These are phyloP conservation scores for Akebia trifoliata DNA, from an alignment of 164 flowering plant species.

Conservation along the genomic window DNA sequence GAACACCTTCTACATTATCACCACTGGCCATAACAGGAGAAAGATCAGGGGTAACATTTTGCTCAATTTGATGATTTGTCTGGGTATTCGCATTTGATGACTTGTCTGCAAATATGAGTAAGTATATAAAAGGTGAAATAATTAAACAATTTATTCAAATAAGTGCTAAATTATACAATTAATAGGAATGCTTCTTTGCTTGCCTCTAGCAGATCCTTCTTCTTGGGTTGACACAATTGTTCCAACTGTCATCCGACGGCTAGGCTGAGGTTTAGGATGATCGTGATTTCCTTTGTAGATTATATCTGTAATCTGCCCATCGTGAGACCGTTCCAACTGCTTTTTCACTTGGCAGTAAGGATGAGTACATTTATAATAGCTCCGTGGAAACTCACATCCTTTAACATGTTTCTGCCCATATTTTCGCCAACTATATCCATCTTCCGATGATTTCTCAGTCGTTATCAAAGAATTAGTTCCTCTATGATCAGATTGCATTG, in stretches of 20 bases:
- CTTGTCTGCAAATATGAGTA: conserved; percentile 31
- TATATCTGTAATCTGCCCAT: conserved; percentile 75
- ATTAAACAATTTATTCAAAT: background rate
- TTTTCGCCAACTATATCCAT: conserved; percentile 84
- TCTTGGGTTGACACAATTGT: conserved; percentile 44
- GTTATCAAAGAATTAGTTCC: conserved; percentile 28
- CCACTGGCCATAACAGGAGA: conserved; percentile 43
- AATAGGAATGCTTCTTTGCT: background rate
- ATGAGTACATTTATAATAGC: conserved; percentile 83
- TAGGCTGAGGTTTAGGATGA: conserved; percentile 81
- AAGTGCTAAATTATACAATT: background rate
- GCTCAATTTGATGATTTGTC: conserved; percentile 24
- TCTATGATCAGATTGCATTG: conserved; percentile 42
- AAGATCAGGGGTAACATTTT: conserved; percentile 38
- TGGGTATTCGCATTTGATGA: conserved; percentile 28
- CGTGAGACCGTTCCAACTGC: conserved; percentile 70
- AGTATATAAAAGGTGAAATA: background rate
- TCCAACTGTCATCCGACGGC: conserved; percentile 53
- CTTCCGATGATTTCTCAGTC: conserved; percentile 54
- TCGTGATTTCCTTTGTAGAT: conserved; percentile 76
- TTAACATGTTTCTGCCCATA: conserved; percentile 80
- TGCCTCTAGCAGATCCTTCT: conserved; percentile 61
- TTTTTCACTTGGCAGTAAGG: conserved; percentile 86
- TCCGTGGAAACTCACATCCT: conserved; percentile 76
- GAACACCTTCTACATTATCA: conserved; percentile 49